Evolutionary conservation across 1,139 yeast genomes (phyloP).

Genomic region (Diutina pseudorugosa): DNA sequence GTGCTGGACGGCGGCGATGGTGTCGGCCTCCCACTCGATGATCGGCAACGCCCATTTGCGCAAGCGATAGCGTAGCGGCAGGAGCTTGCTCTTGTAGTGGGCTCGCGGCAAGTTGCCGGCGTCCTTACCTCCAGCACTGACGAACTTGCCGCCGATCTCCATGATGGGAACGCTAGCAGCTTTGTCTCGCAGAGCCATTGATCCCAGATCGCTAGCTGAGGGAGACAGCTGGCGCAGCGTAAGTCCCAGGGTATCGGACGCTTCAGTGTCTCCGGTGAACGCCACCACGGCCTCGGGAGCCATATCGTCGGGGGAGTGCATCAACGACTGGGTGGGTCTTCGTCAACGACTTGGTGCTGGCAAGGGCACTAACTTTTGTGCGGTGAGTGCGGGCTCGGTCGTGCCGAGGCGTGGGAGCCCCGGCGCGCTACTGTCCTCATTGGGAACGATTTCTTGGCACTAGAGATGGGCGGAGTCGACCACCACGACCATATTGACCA

Average conservation of each 20-base stretch:
- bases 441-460: not conserved
- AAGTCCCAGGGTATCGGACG: not conserved
- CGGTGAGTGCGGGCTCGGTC: not conserved
- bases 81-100: constrained; percentile 51
- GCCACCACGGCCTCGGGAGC: not conserved
- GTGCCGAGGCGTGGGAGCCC: not conserved
- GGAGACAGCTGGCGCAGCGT: not conserved
- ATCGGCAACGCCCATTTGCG: constrained; percentile 46
- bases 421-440: no score
- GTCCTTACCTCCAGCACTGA: constrained; percentile 21
- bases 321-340: no score
- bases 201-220: not conserved
- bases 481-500: no score
- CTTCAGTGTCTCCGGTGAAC: not conserved
- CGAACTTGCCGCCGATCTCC: not conserved
- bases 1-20: constrained; percentile 47
- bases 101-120: constrained; percentile 64
- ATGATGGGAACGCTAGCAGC: not conserved
- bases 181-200: not conserved
- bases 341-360: no score
- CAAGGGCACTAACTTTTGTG: no score
- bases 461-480: no score
- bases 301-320: no score
- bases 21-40: constrained; percentile 56
- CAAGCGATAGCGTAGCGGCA: constrained; percentile 44